These are phyloP conservation scores for Knoxdaviesia proteae DNA, from an alignment of 2,329 filamentous ascomycete genomes.

Conservation along the genomic window DNA sequence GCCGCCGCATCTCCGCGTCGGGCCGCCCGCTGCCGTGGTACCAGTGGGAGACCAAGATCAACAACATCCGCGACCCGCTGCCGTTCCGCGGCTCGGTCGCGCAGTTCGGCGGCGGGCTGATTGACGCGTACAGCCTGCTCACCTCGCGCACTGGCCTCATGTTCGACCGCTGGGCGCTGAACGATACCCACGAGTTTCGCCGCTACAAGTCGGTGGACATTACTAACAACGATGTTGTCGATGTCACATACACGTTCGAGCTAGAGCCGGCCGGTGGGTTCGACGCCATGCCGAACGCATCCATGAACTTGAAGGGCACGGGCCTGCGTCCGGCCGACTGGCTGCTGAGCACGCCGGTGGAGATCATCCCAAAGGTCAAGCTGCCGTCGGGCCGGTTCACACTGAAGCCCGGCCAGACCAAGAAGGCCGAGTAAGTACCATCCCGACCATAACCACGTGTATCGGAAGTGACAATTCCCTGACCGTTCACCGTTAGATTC, in stretches of 20 bases:
- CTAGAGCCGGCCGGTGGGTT: constrained; percentile 20
- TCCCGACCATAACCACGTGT: too few species aligned
- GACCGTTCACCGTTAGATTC: constrained; percentile 5
- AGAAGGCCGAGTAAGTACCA: too few species aligned
- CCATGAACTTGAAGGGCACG: too few species aligned
- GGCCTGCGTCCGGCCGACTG: too few species aligned
- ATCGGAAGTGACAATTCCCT: too few species aligned
- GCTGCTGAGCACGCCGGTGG: too few species aligned
- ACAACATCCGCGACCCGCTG: constrained; percentile 7
- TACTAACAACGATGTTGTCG: constrained; percentile 20
- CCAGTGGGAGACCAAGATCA: too few species aligned
- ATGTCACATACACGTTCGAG: constrained; percentile 18
- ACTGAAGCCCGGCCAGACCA: not conserved
- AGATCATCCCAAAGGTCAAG: not conserved
- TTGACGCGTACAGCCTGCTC: constrained; percentile 23
- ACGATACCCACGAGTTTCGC: constrained; percentile 23
- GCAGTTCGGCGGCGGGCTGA: constrained; percentile 24
- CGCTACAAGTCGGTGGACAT: constrained; percentile 15
- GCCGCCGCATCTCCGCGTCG: constrained; percentile 1
- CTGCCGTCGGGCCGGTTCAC: not conserved
- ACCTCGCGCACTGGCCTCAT: constrained; percentile 16
- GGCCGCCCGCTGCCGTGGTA: not conserved
- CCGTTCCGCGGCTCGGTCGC: constrained; percentile 10
- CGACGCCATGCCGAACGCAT: constrained; percentile 10
- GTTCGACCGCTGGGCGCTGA: constrained; percentile 23